These are phyloP conservation scores for Fusarium euwallaceae DNA, from an alignment of 2,329 filamentous ascomycete genomes.

Conservation along the genomic window DNA sequence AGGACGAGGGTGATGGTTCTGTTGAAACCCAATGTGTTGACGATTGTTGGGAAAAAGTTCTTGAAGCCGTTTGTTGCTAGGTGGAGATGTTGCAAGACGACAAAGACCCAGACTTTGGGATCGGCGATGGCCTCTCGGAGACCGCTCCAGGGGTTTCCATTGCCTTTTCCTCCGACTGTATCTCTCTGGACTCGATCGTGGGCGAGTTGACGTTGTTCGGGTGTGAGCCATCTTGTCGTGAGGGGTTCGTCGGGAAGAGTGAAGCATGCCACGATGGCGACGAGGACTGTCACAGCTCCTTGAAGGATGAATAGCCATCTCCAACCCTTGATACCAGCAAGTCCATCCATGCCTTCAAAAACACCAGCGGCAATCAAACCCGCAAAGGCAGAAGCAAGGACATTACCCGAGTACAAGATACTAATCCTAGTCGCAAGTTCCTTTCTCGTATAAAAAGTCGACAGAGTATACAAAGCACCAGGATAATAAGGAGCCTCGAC, in stretches of 20 bases:
- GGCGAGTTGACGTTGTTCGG: conserved; percentile 50
- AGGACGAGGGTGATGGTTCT: conserved; percentile 44
- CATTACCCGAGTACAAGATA: conserved; percentile 56
- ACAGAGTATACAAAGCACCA: conserved; percentile 56
- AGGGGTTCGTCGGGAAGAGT: conserved; percentile 54
- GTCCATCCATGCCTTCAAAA: conserved; percentile 48
- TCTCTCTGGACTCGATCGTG: conserved; percentile 51
- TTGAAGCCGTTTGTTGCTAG: conserved; percentile 61
- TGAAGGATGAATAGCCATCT: conserved; percentile 73
- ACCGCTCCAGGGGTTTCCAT: conserved; percentile 56
- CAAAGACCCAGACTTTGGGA: conserved; percentile 61
- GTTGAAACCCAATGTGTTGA: conserved; percentile 39
- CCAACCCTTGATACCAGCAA: conserved; percentile 41
- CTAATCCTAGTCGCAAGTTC: conserved; percentile 56
- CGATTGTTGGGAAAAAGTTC: conserved; percentile 42
- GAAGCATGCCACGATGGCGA: conserved; percentile 41
- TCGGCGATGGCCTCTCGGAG: conserved; percentile 58
- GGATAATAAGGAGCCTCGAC: conserved; percentile 56
- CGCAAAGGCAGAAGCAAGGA: conserved; percentile 52
- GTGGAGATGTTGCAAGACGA: conserved; percentile 64
- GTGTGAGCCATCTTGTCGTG: conserved; percentile 56
- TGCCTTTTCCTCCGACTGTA: conserved; percentile 56
- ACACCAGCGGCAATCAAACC: conserved; percentile 59
- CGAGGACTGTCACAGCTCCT: conserved; percentile 56
- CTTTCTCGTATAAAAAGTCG: conserved; percentile 66